Base-by-base conservation (phyloP, 768 basidiomycete species). In the Amanita phalloides region DNA sequence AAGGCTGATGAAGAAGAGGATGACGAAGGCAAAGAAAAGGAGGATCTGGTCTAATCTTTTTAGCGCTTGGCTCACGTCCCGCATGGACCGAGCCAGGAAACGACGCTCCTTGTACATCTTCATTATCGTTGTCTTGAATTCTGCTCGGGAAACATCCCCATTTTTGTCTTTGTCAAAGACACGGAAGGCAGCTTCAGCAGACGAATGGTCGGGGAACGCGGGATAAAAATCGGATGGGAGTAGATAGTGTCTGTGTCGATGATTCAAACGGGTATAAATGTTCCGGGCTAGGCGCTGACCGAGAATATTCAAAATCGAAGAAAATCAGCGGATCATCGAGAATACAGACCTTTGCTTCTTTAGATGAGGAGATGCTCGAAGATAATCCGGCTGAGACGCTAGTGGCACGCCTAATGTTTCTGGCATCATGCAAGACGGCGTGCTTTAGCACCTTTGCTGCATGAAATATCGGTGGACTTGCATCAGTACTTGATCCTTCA, bases 21-120 rank as follows among this genome's bases (percentile, higher is more conserved):
- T 69, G 38, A 85, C 60, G 36, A 77, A 61, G 10, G 83, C 84
- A 37, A 86, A 73, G 50, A 82, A 64, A 23, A 88, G 63, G 54
- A 90, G 58, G 54, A 89, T 77, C 6, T 68, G 66, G 60, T 90
- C 74, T 25, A 90, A 71, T 6, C 81, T 83, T 57, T 64, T 71
- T 41, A 90, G 71, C 26, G 87, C 87, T 35, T 69, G 74, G 8
- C 80, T 72, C 44, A 85, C 85, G 61, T 90, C 87, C 45, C 79
- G 82, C 78, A 90, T 82, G 23, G 83, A 83, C 48, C 83, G 78
- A 38, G 81, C 81, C 25, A 90, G 70, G 68, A 81, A 82, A 21
- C 86, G 76, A 1, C 87, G 80, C 61, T 90, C 87, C 62, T 83
- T 86, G 71, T 90, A 90, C 10, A 85, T 73, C 60, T 75, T 80